Evolutionary conservation across 805 yeast species (phyloP).

Genomic region (Kodamaea neixiangensis): DNA sequence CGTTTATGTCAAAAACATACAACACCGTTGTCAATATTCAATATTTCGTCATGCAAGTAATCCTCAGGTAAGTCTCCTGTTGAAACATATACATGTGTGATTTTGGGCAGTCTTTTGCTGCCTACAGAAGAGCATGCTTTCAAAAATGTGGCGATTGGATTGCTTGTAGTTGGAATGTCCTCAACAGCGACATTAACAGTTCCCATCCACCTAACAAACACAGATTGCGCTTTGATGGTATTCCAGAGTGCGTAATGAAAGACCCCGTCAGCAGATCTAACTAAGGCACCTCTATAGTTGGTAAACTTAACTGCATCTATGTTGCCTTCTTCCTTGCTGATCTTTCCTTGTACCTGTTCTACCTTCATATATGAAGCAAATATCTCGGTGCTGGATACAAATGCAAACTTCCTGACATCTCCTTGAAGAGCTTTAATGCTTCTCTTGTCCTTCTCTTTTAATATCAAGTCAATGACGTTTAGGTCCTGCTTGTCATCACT

Average conservation of each 20-base stretch:
- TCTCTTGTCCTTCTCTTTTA: slow-evolving; percentile 30
- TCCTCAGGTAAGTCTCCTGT: slow-evolving; percentile 16
- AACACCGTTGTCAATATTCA: neutral
- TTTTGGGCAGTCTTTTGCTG: neutral
- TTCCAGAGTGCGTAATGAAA: slow-evolving; percentile 4
- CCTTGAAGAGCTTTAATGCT: neutral
- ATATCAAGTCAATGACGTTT: slow-evolving; percentile 31
- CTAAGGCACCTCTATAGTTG: slow-evolving; percentile 6
- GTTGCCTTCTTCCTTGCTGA: neutral
- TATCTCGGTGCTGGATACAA: neutral
- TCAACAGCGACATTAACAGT: neutral
- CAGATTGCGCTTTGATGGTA: neutral
- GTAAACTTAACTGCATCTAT: neutral
- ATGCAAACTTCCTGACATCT: neutral
- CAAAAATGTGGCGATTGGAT: neutral
- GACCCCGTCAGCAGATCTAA: neutral
- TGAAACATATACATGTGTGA: slow-evolving; percentile 31
- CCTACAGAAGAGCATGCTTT: neutral
- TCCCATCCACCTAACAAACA: slow-evolving; percentile 3
- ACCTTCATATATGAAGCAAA: slow-evolving; percentile 3
- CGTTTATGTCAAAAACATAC: neutral
- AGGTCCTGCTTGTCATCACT: slow-evolving; percentile 25
- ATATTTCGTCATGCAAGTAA: neutral
- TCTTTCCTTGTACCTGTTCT: neutral
- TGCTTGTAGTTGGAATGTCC: neutral